Evolutionary conservation across 140 eudicot genomes (phyloP).

Genomic region (Oenanthe javanica): DNA sequence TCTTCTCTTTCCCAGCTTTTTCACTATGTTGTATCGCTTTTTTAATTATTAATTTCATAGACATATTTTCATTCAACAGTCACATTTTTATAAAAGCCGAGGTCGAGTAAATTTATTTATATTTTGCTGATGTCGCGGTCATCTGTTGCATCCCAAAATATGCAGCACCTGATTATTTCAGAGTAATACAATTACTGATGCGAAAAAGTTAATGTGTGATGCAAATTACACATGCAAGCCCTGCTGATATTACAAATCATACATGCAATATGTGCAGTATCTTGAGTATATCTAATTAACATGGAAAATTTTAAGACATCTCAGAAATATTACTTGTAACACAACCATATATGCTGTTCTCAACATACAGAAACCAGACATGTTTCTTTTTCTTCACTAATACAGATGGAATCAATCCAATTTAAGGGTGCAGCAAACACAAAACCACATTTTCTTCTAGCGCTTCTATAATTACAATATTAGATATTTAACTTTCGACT

Average conservation of each 20-base stretch:
- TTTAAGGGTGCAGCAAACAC: conserved; percentile 15
- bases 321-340: neutral
- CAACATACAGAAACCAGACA: conserved; percentile 8
- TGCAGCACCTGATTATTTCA: neutral
- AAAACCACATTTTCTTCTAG: conserved; percentile 2
- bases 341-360: conserved; percentile 2
- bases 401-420: conserved; percentile 1
- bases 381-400: neutral
- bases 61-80: too few species aligned
- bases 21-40: too few species aligned
- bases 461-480: conserved; percentile 27
- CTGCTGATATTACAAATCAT: neutral
- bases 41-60: too few species aligned
- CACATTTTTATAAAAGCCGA: too few species aligned
- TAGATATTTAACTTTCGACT: conserved; percentile 14
- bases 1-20: too few species aligned
- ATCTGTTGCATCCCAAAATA: neutral
- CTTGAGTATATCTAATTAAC: neutral
- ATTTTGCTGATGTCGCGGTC: too few species aligned
- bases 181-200: neutral
- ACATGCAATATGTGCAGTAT: neutral
- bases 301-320: neutral
- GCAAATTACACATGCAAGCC: neutral
- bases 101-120: too few species aligned
- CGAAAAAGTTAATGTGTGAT: neutral